These are phyloP conservation scores for Neocatenulostroma microsporum DNA, from an alignment of 2,329 filamentous ascomycete genomes.

Conservation along the genomic window DNA sequence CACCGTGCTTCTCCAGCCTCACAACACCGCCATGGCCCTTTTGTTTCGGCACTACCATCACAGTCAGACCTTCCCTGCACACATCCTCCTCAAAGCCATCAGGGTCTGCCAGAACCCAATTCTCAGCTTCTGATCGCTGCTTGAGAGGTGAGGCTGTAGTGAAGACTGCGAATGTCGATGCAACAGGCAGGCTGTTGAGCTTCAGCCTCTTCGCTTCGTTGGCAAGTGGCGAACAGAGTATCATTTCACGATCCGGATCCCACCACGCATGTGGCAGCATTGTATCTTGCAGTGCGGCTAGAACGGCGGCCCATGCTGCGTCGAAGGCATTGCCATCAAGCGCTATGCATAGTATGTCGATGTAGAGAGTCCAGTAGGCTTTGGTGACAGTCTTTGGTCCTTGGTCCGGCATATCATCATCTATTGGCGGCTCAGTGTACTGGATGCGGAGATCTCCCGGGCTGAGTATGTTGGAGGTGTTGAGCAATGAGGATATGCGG, in stretches of 20 bases:
- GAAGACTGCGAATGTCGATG: slow-evolving; percentile 73
- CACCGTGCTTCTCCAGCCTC: slow-evolving; percentile 76
- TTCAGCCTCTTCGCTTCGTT: slow-evolving; percentile 49
- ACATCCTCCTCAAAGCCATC: slow-evolving; percentile 83
- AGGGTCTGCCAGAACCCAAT: slow-evolving; percentile 77
- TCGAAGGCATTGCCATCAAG: slow-evolving; percentile 90
- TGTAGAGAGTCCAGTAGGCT: slow-evolving; percentile 91
- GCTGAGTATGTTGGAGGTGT: slow-evolving; percentile 60
- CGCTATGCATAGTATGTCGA: slow-evolving; percentile 90
- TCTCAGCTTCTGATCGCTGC: slow-evolving; percentile 34
- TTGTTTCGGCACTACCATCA: slow-evolving; percentile 59
- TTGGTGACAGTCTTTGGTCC: slow-evolving; percentile 50
- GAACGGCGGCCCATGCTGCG: slow-evolving; percentile 74
- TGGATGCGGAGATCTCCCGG: slow-evolving; percentile 63
- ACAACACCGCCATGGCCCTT: slow-evolving; percentile 47
- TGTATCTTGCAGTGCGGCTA: slow-evolving; percentile 73
- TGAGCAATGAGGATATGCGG: slow-evolving; percentile 66
- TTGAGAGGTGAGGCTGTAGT: slow-evolving; percentile 47
- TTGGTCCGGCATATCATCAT: slow-evolving; percentile 37
- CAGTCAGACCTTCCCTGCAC: slow-evolving; percentile 72
- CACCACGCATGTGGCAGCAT: slow-evolving; percentile 71
- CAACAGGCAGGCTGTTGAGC: slow-evolving; percentile 61
- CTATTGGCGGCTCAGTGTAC: slow-evolving; percentile 38
- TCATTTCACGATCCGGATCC: slow-evolving; percentile 70
- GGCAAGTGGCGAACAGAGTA: slow-evolving; percentile 63